phyloP scores from a whole-genome alignment of 495 filamentous ascomycete genomes.

The Penicillium mononematosum region DNA sequence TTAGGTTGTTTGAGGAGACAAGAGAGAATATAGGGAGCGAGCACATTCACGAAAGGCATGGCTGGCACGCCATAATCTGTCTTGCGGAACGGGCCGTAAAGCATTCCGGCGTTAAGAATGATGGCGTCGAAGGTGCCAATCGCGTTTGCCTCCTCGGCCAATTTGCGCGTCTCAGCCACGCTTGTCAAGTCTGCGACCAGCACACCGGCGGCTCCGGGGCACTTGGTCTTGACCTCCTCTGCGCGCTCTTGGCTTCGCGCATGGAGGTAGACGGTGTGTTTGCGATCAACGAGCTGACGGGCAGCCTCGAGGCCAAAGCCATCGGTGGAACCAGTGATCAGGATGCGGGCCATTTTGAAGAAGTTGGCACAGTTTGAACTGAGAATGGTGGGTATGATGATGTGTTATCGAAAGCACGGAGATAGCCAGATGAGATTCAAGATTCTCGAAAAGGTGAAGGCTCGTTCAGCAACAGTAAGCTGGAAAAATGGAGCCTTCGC shows the following conservation, averaged over 20 bases:
- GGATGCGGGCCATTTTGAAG: constrained; percentile 16
- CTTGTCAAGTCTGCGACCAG: constrained; percentile 22
- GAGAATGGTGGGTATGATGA: neutral
- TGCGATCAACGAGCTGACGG: constrained; percentile 15
- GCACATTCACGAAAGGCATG: constrained; percentile 21
- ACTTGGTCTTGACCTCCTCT: constrained; percentile 15
- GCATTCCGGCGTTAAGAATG: constrained; percentile 23
- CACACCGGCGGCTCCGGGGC: constrained; percentile 23
- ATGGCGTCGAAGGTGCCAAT: constrained; percentile 23
- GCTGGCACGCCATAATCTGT: constrained; percentile 18
- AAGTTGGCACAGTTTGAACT: neutral
- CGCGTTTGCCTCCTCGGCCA: constrained; percentile 23
- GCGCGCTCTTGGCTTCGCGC: constrained; percentile 21
- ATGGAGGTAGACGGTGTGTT: constrained; percentile 26
- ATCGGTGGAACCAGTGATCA: constrained; percentile 22
- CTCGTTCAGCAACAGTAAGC: too few species aligned
- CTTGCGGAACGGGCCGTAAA: constrained; percentile 19
- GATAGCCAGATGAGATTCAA: too few species aligned
- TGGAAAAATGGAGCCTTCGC: too few species aligned
- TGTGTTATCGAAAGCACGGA: too few species aligned
- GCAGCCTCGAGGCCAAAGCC: constrained; percentile 21
- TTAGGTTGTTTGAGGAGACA: constrained; percentile 20
- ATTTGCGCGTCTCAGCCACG: constrained; percentile 15
- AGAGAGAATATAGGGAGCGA: constrained; percentile 22
- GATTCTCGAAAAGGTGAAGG: too few species aligned